A percentile compares a stretch with the other conserved stretches of the same genome.
These are phyloP conservation scores for Nemania sp. DNA, from an alignment of 2,329 filamentous ascomycete species.

Conservation along the genomic window DNA sequence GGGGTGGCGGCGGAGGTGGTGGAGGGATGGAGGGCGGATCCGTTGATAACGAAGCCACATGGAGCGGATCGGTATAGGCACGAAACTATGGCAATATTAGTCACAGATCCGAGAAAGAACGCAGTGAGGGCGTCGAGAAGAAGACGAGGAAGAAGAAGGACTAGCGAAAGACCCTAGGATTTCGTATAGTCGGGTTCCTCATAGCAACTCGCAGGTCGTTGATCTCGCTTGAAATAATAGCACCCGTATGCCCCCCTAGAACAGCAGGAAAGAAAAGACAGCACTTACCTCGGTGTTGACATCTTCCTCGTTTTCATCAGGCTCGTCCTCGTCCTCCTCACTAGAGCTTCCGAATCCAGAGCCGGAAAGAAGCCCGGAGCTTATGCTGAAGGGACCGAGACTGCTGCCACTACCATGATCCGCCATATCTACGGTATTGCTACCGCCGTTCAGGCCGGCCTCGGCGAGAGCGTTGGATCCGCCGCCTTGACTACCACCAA, in stretches of 20 bases:
- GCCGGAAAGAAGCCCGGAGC: slow-evolving; percentile 71
- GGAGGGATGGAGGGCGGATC: slow-evolving; percentile 63
- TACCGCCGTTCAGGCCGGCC: slow-evolving; percentile 72
- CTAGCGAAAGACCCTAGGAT: too few species aligned
- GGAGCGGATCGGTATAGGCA: slow-evolving; percentile 61
- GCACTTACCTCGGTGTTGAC: slow-evolving; percentile 68
- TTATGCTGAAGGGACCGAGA: slow-evolving; percentile 73
- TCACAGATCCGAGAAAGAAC: background rate
- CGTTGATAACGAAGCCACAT: slow-evolving; percentile 52
- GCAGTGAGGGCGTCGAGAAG: background rate
- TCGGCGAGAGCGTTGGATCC: slow-evolving; percentile 76
- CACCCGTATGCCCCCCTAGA: background rate
- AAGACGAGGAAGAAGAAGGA: background rate
- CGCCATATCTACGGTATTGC: slow-evolving; percentile 61
- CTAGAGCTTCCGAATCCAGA: slow-evolving; percentile 94
- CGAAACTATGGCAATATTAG: slow-evolving; percentile 54
- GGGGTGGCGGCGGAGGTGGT: slow-evolving; percentile 71
- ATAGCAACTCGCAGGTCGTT: background rate
- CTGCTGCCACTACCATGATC: slow-evolving; percentile 67
- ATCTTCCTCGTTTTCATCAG: slow-evolving; percentile 82
- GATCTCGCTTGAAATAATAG: background rate
- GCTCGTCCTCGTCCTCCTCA: slow-evolving; percentile 94
- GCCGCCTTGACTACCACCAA: slow-evolving; percentile 42
- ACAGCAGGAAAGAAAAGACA: slow-evolving; percentile 34
- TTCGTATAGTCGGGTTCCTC: too few species aligned